Conservation (phyloP, 1,284 basidiomycete genomes). For the Xanthoconium separans region DNA sequence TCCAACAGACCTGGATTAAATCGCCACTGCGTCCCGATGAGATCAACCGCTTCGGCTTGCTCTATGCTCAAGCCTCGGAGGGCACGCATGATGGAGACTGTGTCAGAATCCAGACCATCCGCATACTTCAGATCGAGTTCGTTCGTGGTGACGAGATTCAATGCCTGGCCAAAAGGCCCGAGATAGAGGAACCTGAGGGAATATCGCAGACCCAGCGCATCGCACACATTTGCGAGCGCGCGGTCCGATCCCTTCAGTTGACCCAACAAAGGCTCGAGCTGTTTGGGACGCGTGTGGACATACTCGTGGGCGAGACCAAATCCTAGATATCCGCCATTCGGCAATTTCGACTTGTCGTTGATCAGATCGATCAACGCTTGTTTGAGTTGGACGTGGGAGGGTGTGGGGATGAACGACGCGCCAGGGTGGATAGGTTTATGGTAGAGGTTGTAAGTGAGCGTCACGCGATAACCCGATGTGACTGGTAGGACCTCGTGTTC, state of each 20-base stretch:
- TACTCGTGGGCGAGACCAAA: slow-evolving; percentile 1
- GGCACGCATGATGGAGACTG: not conserved
- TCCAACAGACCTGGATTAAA: not conserved
- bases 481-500: slow-evolving; percentile 42
- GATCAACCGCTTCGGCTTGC: slow-evolving; percentile 2
- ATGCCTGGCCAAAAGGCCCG: no score
- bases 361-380: slow-evolving; percentile 33
- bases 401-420: slow-evolving; percentile 7
- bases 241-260: slow-evolving; percentile 33
- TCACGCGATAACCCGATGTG: not conserved
- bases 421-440: slow-evolving; percentile 3
- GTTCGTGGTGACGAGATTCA: slow-evolving; percentile 19
- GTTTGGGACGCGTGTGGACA: not conserved
- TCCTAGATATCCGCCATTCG: not conserved
- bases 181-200: slow-evolving; percentile 7
- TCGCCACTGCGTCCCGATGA: not conserved
- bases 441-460: slow-evolving; percentile 41
- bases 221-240: slow-evolving; percentile 31
- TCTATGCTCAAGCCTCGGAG: slow-evolving; percentile 17
- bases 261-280: not conserved
- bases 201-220: not conserved
- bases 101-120: not conserved
- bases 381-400: not conserved
- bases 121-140: not conserved
- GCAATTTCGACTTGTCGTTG: slow-evolving; percentile 1